Evolutionary conservation across 2,329 filamentous ascomycete genomes (phyloP), one percentile per base, ranked within the genome.

Genomic region (Ceratocystis destructans): DNA sequence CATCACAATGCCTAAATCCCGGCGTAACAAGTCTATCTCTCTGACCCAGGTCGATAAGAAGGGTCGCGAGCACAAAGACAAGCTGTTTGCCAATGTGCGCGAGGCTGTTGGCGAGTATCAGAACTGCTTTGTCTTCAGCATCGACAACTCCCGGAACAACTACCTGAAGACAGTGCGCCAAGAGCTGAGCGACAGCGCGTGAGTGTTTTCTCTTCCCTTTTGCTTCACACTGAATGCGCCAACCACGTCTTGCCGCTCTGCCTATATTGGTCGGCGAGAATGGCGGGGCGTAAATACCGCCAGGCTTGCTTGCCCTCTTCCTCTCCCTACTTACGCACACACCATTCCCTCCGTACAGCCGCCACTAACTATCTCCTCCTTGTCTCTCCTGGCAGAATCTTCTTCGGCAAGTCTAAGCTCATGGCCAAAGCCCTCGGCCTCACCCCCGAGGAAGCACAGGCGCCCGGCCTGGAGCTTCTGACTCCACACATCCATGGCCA

Each of bases 331-430:
- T 33, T 15, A 28, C 33, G 5, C 7, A 33, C 25, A 6, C 7
- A 33, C 25, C 7, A 28, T 28, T 17, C 12, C 25, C 25, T 46
- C 61, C 5, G 17, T 6, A 22, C 55, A 25, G 6, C 17, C 25
- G 2, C 15, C 62, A 15, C 28, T 28, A 64, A 33, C 20, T 28
- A 15, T 41, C 41, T 17, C 25, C 55, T 15, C 22, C 53, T 61
- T 28, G 20, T 50, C 65, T 55, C 17, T 44, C 67, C 59, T 37
- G 17, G 53, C 7, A 94, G 92, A 72, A 80, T 99, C 75, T 97
- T 97, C 85, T 97, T 96, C 78, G 94, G 93, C 79, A 99, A 97
- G 81, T 97, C 93, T 68, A 97, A 97, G 79, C 92, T 99, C 76
- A 97, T 97, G 91, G 87, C 89, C 72, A 93, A 94, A 78, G 92